phyloP scores from a whole-genome alignment of 1,284 basidiomycete species.

The Marasmius sp. region DNA sequence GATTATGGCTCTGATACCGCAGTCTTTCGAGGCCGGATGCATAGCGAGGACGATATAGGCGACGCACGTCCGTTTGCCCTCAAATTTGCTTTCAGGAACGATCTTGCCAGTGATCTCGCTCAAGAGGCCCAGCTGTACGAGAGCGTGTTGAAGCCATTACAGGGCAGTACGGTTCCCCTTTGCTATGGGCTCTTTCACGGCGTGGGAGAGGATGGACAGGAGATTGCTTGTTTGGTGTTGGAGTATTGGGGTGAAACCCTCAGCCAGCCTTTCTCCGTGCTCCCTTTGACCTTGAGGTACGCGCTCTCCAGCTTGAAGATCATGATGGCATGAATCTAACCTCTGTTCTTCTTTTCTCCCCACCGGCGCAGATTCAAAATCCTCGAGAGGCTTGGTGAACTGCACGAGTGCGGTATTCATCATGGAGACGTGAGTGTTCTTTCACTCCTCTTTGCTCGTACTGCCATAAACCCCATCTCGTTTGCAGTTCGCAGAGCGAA shows the following conservation, averaged over 20 bases:
- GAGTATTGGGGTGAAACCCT: slow-evolving; percentile 36
- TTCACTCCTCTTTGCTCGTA: background rate
- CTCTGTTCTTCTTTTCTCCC: background rate
- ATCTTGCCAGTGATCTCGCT: slow-evolving; percentile 31
- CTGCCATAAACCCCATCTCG: background rate
- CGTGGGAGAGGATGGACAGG: slow-evolving; percentile 25
- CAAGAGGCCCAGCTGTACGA: slow-evolving; percentile 32
- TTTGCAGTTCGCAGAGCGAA: slow-evolving; percentile 35
- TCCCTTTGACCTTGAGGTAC: slow-evolving; percentile 31
- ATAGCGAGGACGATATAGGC: slow-evolving; percentile 5
- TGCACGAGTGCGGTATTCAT: slow-evolving; percentile 32
- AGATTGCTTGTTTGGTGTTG: slow-evolving; percentile 34
- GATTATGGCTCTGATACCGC: slow-evolving; percentile 37
- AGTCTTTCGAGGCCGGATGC: slow-evolving; percentile 31
- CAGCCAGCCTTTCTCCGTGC: slow-evolving; percentile 25
- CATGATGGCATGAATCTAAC: background rate
- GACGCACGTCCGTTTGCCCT: slow-evolving; percentile 19
- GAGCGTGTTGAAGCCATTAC: slow-evolving; percentile 27
- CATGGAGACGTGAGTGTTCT: slow-evolving; percentile 18
- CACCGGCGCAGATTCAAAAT: slow-evolving; percentile 26
- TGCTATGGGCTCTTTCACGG: slow-evolving; percentile 35
- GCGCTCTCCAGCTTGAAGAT: slow-evolving; percentile 7
- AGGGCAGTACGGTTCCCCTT: slow-evolving; percentile 29
- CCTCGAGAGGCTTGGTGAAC: slow-evolving; percentile 28
- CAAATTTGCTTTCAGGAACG: slow-evolving; percentile 38